Percentiles rank a stretch among this genome's conserved stretches.
phyloP scores from a whole-genome alignment of 495 filamentous ascomycete species.

The Letharia lupina region DNA sequence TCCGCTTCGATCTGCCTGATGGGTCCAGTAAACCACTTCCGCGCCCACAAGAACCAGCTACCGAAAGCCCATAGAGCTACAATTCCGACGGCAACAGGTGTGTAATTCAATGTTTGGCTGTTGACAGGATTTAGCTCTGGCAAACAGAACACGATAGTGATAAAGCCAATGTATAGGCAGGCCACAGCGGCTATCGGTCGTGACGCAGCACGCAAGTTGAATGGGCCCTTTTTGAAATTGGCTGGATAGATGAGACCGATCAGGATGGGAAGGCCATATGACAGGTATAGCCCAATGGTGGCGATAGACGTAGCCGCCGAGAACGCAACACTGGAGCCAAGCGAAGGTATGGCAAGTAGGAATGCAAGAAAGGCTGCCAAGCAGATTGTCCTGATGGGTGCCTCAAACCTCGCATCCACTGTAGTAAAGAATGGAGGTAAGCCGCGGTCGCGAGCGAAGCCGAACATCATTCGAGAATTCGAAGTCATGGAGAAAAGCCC shows the following conservation, averaged over 20 bases:
- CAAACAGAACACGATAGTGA: conserved; percentile 56
- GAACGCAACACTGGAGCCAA: conserved; percentile 54
- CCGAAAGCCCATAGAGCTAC: conserved; percentile 39
- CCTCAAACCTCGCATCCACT: conserved; percentile 41
- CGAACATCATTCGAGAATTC: conserved; percentile 59
- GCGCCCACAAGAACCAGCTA: conserved; percentile 43
- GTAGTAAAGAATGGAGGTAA: conserved; percentile 33
- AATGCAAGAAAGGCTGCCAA: conserved; percentile 50
- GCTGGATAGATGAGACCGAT: conserved; percentile 44
- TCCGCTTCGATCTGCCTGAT: conserved; percentile 46
- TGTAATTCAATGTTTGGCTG: conserved; percentile 53
- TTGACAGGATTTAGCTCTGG: conserved; percentile 53
- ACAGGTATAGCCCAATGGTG: conserved; percentile 57
- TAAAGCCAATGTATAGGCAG: conserved; percentile 37
- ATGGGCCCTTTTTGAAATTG: conserved; percentile 44
- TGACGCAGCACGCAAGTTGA: conserved; percentile 47
- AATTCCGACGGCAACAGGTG: conserved; percentile 56
- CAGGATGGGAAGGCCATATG: conserved; percentile 57
- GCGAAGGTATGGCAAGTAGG: conserved; percentile 50
- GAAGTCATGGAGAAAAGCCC: conserved; percentile 51
- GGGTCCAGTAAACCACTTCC: conserved; percentile 52
- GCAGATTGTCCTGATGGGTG: conserved; percentile 49
- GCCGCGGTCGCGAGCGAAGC: conserved; percentile 47
- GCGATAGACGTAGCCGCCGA: conserved; percentile 52
- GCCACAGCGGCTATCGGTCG: conserved; percentile 46